Evolutionary conservation across 768 basidiomycete genomes (phyloP).

Genomic region (Exidia glandulosa): DNA sequence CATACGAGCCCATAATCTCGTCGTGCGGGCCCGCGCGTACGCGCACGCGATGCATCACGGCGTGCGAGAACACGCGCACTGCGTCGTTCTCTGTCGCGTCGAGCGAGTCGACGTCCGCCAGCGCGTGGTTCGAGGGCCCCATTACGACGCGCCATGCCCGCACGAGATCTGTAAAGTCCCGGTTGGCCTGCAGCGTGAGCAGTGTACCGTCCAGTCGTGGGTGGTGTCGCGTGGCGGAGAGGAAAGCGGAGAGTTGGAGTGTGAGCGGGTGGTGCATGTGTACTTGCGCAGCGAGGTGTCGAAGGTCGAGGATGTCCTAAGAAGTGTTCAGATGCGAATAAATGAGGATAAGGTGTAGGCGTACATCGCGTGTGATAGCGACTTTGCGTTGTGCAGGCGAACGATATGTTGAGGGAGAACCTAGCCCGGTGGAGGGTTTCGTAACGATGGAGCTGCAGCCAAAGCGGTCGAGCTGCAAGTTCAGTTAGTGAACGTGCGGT

Average conservation of each 20-base stretch:
- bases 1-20: constrained; percentile 40
- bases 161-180: constrained; percentile 56
- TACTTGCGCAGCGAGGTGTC: constrained; percentile 17
- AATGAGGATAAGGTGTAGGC: constrained; percentile 33
- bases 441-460: constrained; percentile 50
- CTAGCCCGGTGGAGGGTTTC: not conserved
- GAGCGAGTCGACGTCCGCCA: constrained; percentile 21
- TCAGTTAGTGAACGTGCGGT: not conserved
- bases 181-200: constrained; percentile 47
- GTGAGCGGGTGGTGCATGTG: constrained; percentile 40
- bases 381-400: not conserved
- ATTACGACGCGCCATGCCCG: constrained; percentile 55
- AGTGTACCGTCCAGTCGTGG: constrained; percentile 57
- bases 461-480: constrained; percentile 58
- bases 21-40: constrained; percentile 60
- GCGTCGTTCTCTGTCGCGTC: constrained; percentile 69
- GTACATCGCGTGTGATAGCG: constrained; percentile 2
- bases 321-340: not conserved
- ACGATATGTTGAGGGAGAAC: not conserved
- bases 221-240: constrained; percentile 64
- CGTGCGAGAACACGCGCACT: constrained; percentile 60
- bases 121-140: constrained; percentile 1
- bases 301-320: not conserved
- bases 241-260: constrained; percentile 62
- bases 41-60: constrained; percentile 64